Base-by-base conservation (phyloP, 257 asterid genomes). In the Hygrophila difformis region DNA sequence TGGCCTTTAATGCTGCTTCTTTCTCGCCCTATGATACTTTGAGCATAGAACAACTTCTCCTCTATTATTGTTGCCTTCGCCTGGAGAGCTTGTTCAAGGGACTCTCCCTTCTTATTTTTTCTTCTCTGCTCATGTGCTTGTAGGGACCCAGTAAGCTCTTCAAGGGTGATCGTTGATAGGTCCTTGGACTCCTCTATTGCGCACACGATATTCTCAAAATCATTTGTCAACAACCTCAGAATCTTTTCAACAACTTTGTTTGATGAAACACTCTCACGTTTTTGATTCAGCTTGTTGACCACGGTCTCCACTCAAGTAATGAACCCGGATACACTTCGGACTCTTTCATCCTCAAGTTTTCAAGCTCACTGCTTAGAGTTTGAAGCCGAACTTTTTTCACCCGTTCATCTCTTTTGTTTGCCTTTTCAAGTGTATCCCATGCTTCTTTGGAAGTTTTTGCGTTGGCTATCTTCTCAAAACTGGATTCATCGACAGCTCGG, bases 291-390 rank as follows among this genome's bases (percentile, higher is more conserved):
- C 24, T 49, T 24, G 14, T 56, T 56, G 5, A 33, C 18, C n/a
- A 35, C 22, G 6, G 47, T 15, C 29, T 38, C 24, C 12, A 56
- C 47, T 36, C n/a, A n/a, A n/a, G n/a, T n/a, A n/a, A n/a, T n/a
- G n/a, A n/a, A n/a, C n/a, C n/a, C n/a, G n/a, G n/a, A 41, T 39
- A 12, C 39, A 47, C 4, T 36, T 47, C 40, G 3, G 21, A 35
- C 17, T 45, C 39, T 17, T 24, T 46, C 55, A 44, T 56, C 0
- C 46, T 7, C 28, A 37, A 12, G 1, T 7, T 18, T 39, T 51
- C 36, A 18, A 46, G 22, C 23, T 57, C 48, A 5, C 54, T 42
- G 37, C 49, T 18, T 38, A 57, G 34, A 18, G 49, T 57, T 47
- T 40, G 43, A 21, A 57, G 42, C 9, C 36, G 29, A 1, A 47